Conservation (phyloP, 2,329 filamentous ascomycete species). For the Colletotrichum godetiae region DNA sequence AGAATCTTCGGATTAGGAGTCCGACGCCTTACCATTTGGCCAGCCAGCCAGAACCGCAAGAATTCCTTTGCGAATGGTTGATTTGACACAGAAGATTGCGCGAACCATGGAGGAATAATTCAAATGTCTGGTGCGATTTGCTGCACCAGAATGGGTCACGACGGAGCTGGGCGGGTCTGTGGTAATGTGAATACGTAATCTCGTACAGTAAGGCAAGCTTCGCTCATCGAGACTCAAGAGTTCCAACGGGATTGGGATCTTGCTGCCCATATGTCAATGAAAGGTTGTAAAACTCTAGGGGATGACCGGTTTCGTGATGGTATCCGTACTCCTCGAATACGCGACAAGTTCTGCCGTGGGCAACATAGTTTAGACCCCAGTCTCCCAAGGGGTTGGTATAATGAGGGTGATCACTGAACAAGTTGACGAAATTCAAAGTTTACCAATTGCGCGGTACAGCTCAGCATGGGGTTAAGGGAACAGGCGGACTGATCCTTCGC, state of each 20-base stretch:
- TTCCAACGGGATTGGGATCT: background rate
- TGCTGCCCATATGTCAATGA: background rate
- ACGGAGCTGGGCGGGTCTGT: background rate
- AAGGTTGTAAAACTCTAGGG: background rate
- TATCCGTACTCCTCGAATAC: background rate
- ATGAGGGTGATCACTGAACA: background rate
- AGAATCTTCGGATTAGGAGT: constrained; percentile 36
- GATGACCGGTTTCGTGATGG: background rate
- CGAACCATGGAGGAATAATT: background rate
- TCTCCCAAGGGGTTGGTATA: background rate
- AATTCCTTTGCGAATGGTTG: background rate
- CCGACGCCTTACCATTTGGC: constrained; percentile 36
- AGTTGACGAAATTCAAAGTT: background rate
- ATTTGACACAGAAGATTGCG: background rate
- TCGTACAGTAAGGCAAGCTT: background rate
- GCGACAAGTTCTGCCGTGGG: background rate
- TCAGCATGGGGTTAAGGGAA: background rate
- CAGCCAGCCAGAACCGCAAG: constrained; percentile 10
- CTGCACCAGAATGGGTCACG: background rate
- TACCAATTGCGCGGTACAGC: background rate
- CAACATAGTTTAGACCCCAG: background rate
- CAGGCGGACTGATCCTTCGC: background rate
- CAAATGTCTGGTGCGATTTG: background rate
- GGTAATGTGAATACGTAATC: background rate
- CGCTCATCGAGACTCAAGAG: background rate